Conservation (phyloP, 768 basidiomycete species). For the Solioccasus polychromus region DNA sequence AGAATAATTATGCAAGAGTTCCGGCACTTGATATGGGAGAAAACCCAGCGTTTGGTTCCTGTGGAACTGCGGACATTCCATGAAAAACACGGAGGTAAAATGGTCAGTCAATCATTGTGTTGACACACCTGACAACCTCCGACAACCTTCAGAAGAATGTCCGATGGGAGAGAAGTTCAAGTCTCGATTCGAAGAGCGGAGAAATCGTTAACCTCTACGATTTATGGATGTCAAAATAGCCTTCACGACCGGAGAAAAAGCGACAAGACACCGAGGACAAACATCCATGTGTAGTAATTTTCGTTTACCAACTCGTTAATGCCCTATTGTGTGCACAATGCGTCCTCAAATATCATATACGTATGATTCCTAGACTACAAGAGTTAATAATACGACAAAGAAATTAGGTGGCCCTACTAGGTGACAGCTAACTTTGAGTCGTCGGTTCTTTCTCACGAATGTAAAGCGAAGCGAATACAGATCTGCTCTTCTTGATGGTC, state of each 20-base stretch:
- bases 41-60: too few species aligned
- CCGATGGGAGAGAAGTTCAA: not conserved
- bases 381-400: not conserved
- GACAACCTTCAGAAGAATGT: constrained; percentile 4
- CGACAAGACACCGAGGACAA: not conserved
- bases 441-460: constrained; percentile 12
- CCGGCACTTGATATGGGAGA: constrained; percentile 4
- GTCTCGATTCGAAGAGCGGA: not conserved
- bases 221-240: not conserved
- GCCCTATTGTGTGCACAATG: not conserved
- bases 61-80: not conserved
- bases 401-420: not conserved
- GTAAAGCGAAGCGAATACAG: constrained; percentile 25
- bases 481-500: constrained; percentile 23
- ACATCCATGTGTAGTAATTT: not conserved
- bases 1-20: not conserved
- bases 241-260: not conserved
- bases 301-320: not conserved
- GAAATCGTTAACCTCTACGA: not conserved
- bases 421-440: not conserved
- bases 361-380: constrained; percentile 3
- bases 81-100: not conserved
- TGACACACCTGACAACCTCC: not conserved
- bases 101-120: not conserved
- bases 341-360: not conserved